A percentile compares a stretch with the other conserved stretches of the same genome.
Evolutionary conservation across 2,329 filamentous ascomycete genomes (phyloP).

Genomic region (Zelopaecilomyces penicillatus): DNA sequence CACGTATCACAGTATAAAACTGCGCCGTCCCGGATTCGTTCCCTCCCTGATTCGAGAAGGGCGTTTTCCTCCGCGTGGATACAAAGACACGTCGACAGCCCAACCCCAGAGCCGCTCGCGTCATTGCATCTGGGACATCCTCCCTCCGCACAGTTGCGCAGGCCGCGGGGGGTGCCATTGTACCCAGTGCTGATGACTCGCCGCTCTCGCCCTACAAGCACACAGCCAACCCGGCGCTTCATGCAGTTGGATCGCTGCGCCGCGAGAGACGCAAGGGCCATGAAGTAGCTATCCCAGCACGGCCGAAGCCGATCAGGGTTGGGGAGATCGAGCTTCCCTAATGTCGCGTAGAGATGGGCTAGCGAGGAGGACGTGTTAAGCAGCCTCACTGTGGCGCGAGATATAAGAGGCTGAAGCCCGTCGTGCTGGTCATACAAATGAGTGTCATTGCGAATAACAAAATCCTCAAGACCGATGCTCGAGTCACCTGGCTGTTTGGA

Average conservation of each 20-base stretch:
- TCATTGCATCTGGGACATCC: conserved; percentile 85
- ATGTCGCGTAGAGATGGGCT: conserved; percentile 60
- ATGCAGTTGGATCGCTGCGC: conserved; percentile 93
- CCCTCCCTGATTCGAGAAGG: conserved; percentile 83
- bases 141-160: conserved; percentile 86
- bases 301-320: conserved; percentile 75
- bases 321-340: conserved; percentile 67
- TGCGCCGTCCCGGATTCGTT: conserved; percentile 73
- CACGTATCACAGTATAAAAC: conserved; percentile 94
- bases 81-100: conserved; percentile 81
- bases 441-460: conserved; percentile 54
- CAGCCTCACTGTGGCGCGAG: conserved; percentile 73
- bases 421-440: conserved; percentile 62
- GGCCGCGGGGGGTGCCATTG: conserved; percentile 87
- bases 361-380: conserved; percentile 75
- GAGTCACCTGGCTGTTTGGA: conserved; percentile 13
- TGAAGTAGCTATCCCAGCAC: conserved; percentile 96
- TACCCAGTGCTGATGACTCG: conserved; percentile 93
- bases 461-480: conserved; percentile 42
- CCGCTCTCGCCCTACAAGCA: conserved; percentile 70
- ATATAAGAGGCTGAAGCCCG: conserved; percentile 68
- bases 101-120: conserved; percentile 59
- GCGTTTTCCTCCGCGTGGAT: conserved; percentile 99
- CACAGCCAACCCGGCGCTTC: conserved; percentile 93
- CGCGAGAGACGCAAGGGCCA: conserved; percentile 88